Percentiles rank a stretch among this genome's conserved stretches.
phyloP scores from a whole-genome alignment of 2,329 filamentous ascomycete genomes.

The Ceratocystis cubensis region DNA sequence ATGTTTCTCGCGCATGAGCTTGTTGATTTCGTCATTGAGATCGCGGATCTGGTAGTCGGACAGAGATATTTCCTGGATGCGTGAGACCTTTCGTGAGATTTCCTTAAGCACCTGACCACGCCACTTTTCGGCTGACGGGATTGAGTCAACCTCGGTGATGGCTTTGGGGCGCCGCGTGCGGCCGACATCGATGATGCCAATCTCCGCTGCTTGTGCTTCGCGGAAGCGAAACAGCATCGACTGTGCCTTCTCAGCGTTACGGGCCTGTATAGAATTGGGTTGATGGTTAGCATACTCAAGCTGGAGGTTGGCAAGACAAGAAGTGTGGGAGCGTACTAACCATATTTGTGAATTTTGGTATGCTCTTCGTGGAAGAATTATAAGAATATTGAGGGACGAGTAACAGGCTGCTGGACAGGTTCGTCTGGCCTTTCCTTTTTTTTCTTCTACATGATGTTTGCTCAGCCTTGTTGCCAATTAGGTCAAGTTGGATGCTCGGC shows the following conservation, averaged over 20 bases:
- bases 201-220: conserved; percentile 87
- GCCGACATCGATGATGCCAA: conserved; percentile 88
- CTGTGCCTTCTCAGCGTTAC: conserved; percentile 96
- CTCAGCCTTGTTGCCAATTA: conserved; percentile 8
- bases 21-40: conserved; percentile 98
- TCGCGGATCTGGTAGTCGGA: conserved; percentile 96
- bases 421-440: neutral
- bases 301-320: neutral
- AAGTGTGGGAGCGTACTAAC: neutral
- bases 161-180: conserved; percentile 80
- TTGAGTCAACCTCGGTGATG: conserved; percentile 73
- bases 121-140: conserved; percentile 92
- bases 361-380: neutral
- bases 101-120: conserved; percentile 94
- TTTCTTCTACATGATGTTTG: neutral
- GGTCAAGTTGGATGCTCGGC: neutral
- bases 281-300: neutral
- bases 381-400: neutral
- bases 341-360: neutral
- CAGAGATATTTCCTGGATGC: conserved; percentile 84
- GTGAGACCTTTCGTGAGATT: conserved; percentile 89
- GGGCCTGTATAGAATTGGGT: conserved; percentile 48
- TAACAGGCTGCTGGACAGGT: neutral
- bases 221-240: conserved; percentile 99
- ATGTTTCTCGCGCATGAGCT: conserved; percentile 96